Conservation (phyloP, 257 asterid genomes). For the Ligustrum vulgare region DNA sequence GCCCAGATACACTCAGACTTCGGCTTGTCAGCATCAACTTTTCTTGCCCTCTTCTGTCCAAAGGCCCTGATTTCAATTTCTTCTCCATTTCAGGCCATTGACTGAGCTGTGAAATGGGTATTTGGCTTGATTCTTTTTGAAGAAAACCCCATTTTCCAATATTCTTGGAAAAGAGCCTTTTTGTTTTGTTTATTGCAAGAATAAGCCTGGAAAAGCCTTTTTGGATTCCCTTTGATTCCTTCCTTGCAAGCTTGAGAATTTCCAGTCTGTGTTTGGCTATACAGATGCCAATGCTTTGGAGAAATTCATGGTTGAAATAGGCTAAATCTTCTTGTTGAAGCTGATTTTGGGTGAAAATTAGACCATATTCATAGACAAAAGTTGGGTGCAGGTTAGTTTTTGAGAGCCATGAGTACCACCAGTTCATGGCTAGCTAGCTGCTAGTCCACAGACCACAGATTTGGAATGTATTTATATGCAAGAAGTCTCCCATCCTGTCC, state of each 20-base stretch:
- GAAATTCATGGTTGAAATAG: slow-evolving; percentile 78
- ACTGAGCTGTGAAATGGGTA: slow-evolving; percentile 22
- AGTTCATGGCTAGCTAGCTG: slow-evolving; percentile 52
- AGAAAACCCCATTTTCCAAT: slow-evolving; percentile 35
- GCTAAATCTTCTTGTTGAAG: slow-evolving; percentile 59
- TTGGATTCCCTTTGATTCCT: slow-evolving; percentile 33
- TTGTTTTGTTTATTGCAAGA: slow-evolving; percentile 53
- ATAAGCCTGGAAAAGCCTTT: slow-evolving; percentile 56
- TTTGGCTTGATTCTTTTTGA: slow-evolving; percentile 26
- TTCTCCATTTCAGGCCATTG: slow-evolving; percentile 42
- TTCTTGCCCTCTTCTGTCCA: slow-evolving; percentile 39
- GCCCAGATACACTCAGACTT: slow-evolving; percentile 43
- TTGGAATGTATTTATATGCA: slow-evolving; percentile 7
- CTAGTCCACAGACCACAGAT: neutral
- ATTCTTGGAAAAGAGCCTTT: slow-evolving; percentile 52
- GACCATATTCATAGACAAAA: slow-evolving; percentile 49
- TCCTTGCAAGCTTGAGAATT: slow-evolving; percentile 63
- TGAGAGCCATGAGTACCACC: slow-evolving; percentile 85
- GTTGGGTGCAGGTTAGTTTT: slow-evolving; percentile 56
- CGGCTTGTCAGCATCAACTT: slow-evolving; percentile 28
- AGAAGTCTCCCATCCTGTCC: neutral
- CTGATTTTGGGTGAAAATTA: slow-evolving; percentile 52
- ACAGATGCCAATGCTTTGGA: slow-evolving; percentile 65
- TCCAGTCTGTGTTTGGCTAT: slow-evolving; percentile 71
- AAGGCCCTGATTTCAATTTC: slow-evolving; percentile 62